Evolutionary conservation across 2,329 filamentous ascomycete genomes (phyloP).

Genomic region (Didymella sp.): DNA sequence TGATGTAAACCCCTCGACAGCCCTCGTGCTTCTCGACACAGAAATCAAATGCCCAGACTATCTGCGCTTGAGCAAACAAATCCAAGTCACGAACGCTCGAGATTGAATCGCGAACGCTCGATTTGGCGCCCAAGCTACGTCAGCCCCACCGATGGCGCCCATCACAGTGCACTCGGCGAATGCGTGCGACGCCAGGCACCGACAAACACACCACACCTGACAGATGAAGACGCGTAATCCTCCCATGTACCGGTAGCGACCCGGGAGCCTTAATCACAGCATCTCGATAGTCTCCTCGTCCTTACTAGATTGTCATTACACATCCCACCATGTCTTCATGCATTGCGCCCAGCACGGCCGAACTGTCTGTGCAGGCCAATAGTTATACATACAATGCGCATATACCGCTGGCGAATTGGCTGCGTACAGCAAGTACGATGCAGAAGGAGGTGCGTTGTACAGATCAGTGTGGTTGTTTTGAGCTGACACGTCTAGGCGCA

Average conservation of each 20-base stretch:
- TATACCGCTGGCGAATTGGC: constrained; percentile 81
- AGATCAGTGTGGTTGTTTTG: not conserved
- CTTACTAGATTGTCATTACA: not conserved
- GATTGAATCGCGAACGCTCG: not conserved
- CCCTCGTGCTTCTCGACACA: no score
- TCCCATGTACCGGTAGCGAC: constrained; percentile 32
- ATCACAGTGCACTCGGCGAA: constrained; percentile 31
- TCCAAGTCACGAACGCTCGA: not conserved
- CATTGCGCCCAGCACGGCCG: constrained; percentile 70
- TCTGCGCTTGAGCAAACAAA: not conserved
- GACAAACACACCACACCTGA: constrained; percentile 21
- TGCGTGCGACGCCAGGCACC: constrained; percentile 25
- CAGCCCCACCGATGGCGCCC: constrained; percentile 37
- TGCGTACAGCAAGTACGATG: constrained; percentile 79
- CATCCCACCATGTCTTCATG: constrained; percentile 34
- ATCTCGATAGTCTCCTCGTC: not conserved
- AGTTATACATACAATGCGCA: constrained; percentile 81
- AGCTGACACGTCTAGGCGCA: constrained; percentile 65
- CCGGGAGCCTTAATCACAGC: not conserved
- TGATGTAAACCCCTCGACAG: not conserved
- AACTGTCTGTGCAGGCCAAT: constrained; percentile 77
- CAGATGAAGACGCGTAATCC: constrained; percentile 43
- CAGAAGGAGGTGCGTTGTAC: constrained; percentile 74
- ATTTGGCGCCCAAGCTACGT: constrained; percentile 26
- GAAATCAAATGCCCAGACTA: not conserved